phyloP scores from a whole-genome alignment of 2,329 filamentous ascomycete species.

The Dendryphion nanum region DNA sequence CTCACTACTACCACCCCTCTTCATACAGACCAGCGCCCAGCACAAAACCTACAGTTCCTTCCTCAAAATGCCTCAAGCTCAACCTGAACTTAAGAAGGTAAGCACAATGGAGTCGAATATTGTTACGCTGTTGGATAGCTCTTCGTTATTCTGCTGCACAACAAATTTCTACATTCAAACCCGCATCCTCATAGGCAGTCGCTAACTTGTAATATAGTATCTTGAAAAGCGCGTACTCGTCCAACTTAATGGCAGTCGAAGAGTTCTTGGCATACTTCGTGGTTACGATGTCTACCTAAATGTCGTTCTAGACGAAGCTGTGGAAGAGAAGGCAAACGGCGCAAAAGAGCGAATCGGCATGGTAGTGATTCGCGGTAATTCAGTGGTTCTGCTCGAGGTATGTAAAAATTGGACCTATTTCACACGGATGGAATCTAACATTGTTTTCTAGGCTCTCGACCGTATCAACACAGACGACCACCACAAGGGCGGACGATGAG shows the following conservation, averaged over 20 bases:
- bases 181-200: too few relatives aligned
- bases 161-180: too few relatives aligned
- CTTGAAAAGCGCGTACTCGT: slow-evolving; percentile 99
- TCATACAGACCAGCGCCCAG: neutral
- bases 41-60: too few relatives aligned
- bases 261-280: slow-evolving; percentile 89
- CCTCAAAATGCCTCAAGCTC: slow-evolving; percentile 91
- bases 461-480: slow-evolving; percentile 35
- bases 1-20: slow-evolving; percentile 3
- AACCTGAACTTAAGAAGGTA: slow-evolving; percentile 99
- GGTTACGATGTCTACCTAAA: slow-evolving; percentile 99
- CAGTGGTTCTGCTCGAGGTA: slow-evolving; percentile 94
- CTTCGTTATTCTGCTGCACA: too few relatives aligned
- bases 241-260: slow-evolving; percentile 95
- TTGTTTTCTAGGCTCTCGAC: slow-evolving; percentile 28
- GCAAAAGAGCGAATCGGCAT: slow-evolving; percentile 90
- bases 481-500: slow-evolving; percentile 29
- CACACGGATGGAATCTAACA: neutral
- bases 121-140: too few relatives aligned
- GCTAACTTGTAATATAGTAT: slow-evolving; percentile 62
- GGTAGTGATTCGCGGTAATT: slow-evolving; percentile 97
- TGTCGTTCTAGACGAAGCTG: slow-evolving; percentile 93
- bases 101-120: too few relatives aligned
- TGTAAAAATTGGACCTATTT: too few relatives aligned
- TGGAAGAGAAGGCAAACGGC: slow-evolving; percentile 89